Evolutionary conservation across 805 yeast species (phyloP).

Genomic region (Jamesozyma spencerorum): DNA sequence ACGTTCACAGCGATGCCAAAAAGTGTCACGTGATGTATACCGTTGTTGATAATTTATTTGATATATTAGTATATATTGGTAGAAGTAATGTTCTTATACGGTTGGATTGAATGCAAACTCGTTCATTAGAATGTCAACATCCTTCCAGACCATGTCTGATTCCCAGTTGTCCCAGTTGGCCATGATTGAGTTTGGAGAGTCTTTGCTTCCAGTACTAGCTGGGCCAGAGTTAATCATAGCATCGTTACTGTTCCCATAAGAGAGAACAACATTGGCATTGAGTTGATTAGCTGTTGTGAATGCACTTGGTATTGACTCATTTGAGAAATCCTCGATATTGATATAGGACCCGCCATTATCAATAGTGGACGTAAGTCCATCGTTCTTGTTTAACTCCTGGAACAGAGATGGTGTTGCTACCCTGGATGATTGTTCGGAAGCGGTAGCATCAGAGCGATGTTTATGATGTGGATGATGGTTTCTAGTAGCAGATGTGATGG

Average conservation of each 20-base stretch:
- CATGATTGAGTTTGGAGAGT: constrained; percentile 24
- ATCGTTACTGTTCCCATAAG: neutral
- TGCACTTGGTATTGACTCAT: too few relatives aligned
- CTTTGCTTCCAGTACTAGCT: constrained; percentile 10
- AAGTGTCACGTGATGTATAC: neutral
- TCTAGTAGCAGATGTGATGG: too few relatives aligned
- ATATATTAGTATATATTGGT: neutral
- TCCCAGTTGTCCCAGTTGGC: constrained; percentile 37
- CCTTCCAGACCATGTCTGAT: constrained; percentile 48
- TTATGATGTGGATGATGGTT: too few relatives aligned
- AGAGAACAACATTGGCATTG: neutral
- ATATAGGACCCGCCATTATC: too few relatives aligned
- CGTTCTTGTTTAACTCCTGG: too few relatives aligned
- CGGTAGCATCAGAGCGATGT: too few relatives aligned
- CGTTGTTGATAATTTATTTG: too few relatives aligned
- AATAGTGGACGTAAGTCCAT: too few relatives aligned
- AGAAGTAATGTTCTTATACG: constrained; percentile 23
- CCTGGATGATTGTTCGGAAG: too few relatives aligned
- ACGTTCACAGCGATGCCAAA: neutral
- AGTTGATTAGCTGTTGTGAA: too few relatives aligned
- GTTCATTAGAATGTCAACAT: constrained; percentile 82
- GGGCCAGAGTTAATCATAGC: neutral
- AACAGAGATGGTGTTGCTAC: too few relatives aligned
- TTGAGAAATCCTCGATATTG: too few relatives aligned
- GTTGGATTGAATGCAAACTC: constrained; percentile 79